phyloP scores from a whole-genome alignment of 2,329 filamentous ascomycete species.

The Basipetospora sp. region DNA sequence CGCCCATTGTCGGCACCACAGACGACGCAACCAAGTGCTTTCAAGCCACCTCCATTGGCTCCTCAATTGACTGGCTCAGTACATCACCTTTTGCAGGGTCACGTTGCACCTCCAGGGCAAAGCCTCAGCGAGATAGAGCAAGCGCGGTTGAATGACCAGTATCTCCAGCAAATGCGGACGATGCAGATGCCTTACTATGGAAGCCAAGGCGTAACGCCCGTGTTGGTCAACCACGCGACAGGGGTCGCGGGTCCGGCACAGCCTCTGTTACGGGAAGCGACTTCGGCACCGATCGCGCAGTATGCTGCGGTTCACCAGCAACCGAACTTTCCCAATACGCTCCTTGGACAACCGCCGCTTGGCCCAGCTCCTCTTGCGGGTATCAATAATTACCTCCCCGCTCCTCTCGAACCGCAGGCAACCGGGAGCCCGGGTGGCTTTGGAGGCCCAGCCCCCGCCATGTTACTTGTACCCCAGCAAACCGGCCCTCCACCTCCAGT shows the following conservation, averaged over 20 bases:
- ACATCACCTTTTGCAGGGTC: conserved; percentile 28
- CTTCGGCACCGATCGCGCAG: conserved; percentile 21
- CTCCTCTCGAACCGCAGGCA: conserved; percentile 44
- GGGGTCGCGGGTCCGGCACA: conserved; percentile 25
- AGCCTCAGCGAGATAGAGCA: conserved; percentile 61
- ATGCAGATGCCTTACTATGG: conserved; percentile 23
- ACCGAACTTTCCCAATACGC: conserved; percentile 38
- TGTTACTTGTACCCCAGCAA: conserved; percentile 21
- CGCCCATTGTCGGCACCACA: conserved; percentile 79
- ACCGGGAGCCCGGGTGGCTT: conserved; percentile 29
- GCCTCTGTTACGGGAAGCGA: conserved; percentile 27
- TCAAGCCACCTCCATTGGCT: conserved; percentile 60
- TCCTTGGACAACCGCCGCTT: conserved; percentile 35
- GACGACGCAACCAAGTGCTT: conserved; percentile 58
- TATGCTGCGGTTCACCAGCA: conserved; percentile 43
- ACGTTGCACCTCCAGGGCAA: conserved; percentile 58
- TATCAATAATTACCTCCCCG: conserved; percentile 29
- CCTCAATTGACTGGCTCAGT: conserved; percentile 67
- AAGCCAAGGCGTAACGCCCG: conserved; percentile 10
- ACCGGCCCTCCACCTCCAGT: conserved; percentile 66
- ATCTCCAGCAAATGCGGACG: conserved; percentile 31
- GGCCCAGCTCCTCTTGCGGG: conserved; percentile 18
- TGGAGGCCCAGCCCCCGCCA: neutral
- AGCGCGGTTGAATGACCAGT: conserved; percentile 49
- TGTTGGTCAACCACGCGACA: too few relatives aligned